Percentiles rank a stretch among this genome's conserved stretches.
phyloP scores from a whole-genome alignment of 2,329 filamentous ascomycete genomes.

The Xylaria multiplex region DNA sequence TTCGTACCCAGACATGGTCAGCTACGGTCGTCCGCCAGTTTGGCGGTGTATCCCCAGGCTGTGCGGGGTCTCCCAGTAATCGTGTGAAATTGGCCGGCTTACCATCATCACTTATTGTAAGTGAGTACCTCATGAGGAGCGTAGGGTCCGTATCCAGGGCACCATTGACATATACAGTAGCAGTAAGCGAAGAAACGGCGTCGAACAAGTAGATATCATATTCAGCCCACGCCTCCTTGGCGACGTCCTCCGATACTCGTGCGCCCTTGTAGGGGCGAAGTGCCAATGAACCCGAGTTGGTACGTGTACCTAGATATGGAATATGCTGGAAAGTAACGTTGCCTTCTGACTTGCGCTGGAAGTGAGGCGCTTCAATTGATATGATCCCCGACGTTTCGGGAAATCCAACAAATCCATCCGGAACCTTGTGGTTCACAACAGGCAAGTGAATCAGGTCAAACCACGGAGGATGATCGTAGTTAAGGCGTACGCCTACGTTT shows the following conservation, averaged over 20 bases:
- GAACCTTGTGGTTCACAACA: conserved; percentile 36
- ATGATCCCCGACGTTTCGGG: conserved; percentile 50
- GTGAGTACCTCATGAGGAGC: conserved; percentile 60
- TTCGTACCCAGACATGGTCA: conserved; percentile 60
- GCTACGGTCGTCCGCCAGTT: conserved; percentile 61
- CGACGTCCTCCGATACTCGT: conserved; percentile 37
- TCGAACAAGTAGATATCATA: conserved; percentile 50
- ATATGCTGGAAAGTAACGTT: conserved; percentile 44
- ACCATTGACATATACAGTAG: conserved; percentile 52
- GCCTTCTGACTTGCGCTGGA: conserved; percentile 41
- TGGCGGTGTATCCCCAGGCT: conserved; percentile 56
- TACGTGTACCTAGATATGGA: conserved; percentile 48
- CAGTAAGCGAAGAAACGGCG: conserved; percentile 37
- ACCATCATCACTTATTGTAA: conserved; percentile 60
- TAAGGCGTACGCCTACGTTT: conserved; percentile 47
- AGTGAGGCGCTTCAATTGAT: conserved; percentile 49
- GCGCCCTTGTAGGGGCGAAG: conserved; percentile 42
- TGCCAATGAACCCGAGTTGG: conserved; percentile 41
- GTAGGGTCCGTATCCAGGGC: conserved; percentile 62
- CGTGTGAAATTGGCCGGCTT: conserved; percentile 48
- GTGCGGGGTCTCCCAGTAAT: conserved; percentile 54
- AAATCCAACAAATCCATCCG: conserved; percentile 44
- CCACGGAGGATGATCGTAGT: conserved; percentile 49
- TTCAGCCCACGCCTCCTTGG: conserved; percentile 39
- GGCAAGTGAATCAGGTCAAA: conserved; percentile 51